Base-by-base conservation (phyloP, 441 rosid genomes). In the Populus tomentosa region DNA sequence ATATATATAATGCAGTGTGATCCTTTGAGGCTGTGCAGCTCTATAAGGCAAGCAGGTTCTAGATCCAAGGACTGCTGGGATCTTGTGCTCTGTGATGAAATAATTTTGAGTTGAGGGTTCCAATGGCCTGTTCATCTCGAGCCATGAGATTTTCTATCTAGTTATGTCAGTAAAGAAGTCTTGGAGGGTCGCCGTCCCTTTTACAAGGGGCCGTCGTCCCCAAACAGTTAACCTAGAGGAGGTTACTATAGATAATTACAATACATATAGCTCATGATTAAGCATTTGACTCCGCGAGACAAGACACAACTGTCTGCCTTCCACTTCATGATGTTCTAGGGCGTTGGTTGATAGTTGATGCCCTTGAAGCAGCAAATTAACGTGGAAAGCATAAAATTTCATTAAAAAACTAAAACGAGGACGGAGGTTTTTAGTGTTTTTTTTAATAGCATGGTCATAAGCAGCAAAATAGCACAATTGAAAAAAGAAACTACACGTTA, bases 251-350 rank as follows among this genome's bases (percentile, higher is more conserved):
- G 20, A 20, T 2, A 56, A 56, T 56, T 56, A 56, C 10, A 53
- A 0, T 50, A 16, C 28, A 18, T 8, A 3, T 40, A 42, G 26
- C 63, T 53, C 36, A 81, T 75, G 75, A 80, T 78, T 71, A 56
- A 53, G 61, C 76, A 56, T 78, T 77, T 78, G 84, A 76, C 77
- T 75, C 67, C 50, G 28, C 10, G 30, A 64, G n/a, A 33, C 7
- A 36, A 64, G n/a, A 36, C 59, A 71, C 81, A 69, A 83, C 73
- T 64, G 85, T 65, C 79, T 73, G 42, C 76, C 65, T 62, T 73
- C 65, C 40, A 68, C 26, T 53, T 69, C 73, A 75, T 75, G 42
- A 56, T 75, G 56, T 38, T 53, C 36, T 13, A 2, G 14, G 40
- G 56, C 56, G 16, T 14, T 46, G 56, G 56, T 4, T 46, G 56